Evolutionary conservation across 176 grass and related monocot species (phyloP), one percentile per base, ranked within the genome.

Genomic region (Oryza rufipogon): DNA sequence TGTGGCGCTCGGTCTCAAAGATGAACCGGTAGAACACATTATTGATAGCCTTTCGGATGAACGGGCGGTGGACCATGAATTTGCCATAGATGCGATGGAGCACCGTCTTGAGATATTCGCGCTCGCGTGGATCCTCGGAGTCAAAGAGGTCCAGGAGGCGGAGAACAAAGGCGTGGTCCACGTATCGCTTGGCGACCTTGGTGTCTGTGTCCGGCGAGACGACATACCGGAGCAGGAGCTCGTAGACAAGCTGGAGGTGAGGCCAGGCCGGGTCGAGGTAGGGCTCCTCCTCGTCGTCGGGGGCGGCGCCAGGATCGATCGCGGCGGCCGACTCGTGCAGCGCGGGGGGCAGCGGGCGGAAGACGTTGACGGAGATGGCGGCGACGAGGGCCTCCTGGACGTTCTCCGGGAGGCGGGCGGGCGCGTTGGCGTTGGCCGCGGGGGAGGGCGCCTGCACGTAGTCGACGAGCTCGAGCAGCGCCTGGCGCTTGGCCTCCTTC

Each of bases 21-120:
- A 97, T 97, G 85, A 97, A 97, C 7, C 91, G 84, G 45, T 97
- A 97, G 78, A 97, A 97, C 4, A 97, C 90, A 46, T 97, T 97
- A 44, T 97, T 97, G 76, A 97, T 97, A 12, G 89, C 91, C 79
- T 94, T 97, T 68, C 94, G 87, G 69, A 97, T 90, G 52, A 97
- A 97, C 0, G 94, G 94, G 20, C 94, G 94, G 82, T 97, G 94
- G 1, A 97, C 94, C 94, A 97, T 97, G 85, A 97, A 97, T 67
- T 97, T 97, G 48, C 94, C 94, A 22, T 97, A 97, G 65, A 97
- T 94, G 64, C 94, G 91, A 85, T 97, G 94, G 15, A 97, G 89
- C 47, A 97, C 90, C 0, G 94, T 97, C 77, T 97, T 97, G 60
- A 97, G 77, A 72, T 97, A 97, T 73, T 97, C 94, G 0, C 94